Evolutionary conservation across 2,329 filamentous ascomycete genomes (phyloP), one percentile per base, ranked within the genome.

Genomic region (Fusarium albidum): DNA sequence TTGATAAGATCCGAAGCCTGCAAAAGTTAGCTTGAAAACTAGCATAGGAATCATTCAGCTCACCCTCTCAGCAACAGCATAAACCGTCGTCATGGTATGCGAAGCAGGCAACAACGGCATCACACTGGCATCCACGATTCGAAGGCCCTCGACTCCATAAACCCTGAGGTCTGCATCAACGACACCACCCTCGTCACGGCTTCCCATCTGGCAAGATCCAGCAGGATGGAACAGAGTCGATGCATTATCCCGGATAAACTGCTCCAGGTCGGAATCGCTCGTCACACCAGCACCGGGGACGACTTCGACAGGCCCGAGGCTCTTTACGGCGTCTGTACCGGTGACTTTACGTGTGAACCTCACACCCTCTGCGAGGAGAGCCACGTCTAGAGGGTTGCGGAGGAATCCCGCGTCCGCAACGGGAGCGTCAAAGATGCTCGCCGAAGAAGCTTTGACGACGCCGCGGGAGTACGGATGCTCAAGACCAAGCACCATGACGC

Each of bases 171-270:
- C 33, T 15, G 48, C 31, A 2, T 68, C 67, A 9, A 69, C 67
- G 1, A 69, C 65, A 17, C 78, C 79, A 4, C 78, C 79, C 2
- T 75, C 66, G 4, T 70, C 70, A 6, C 69, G 68, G 9, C 72
- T 74, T 45, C 79, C 67, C 72, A 82, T 79, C 46, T 64, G 57
- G 25, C 54, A 59, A 2, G 63, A 57, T 0, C 63, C 63, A 9
- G 47, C 57, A 0, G 63, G 63, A n/a, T 65, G 63, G 17, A 35
- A 65, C 5, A 65, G 17, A 29, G 60, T 65, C 1, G 49, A 51
- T 7, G 52, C 44, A 3, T 39, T 49, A 1, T 33, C 48, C 0
- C 63, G 54, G 13, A 65, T 49, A n/a, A 53, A 65, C 7, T 52
- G 18, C 8, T 61, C 59, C 1, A 65, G 35, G 4, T 48, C 62